phyloP scores from a whole-genome alignment of 352 stramenopile species.

The Pythium scleroteichum region DNA sequence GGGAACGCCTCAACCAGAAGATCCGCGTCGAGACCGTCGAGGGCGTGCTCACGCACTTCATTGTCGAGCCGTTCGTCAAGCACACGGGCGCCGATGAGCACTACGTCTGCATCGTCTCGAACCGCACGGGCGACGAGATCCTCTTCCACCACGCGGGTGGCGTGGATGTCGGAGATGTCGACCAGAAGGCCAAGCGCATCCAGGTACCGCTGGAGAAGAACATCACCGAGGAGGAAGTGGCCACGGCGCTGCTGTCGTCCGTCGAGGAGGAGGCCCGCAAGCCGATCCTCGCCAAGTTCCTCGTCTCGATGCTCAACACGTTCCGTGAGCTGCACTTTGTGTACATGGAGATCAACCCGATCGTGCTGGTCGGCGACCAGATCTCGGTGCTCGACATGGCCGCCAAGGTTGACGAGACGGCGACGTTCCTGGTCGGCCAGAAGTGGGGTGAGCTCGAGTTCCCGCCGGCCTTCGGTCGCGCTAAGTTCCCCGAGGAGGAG shows the following conservation, averaged over 20 bases:
- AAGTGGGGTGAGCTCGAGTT: slow-evolving; percentile 95
- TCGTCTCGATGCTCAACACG: slow-evolving; percentile 89
- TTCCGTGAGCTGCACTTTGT: slow-evolving; percentile 97
- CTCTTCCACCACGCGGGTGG: slow-evolving; percentile 96
- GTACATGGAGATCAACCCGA: slow-evolving; percentile 98
- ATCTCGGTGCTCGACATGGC: slow-evolving; percentile 96
- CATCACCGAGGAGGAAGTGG: slow-evolving; percentile 76
- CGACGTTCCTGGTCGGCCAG: slow-evolving; percentile 91
- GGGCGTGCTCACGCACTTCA: slow-evolving; percentile 95
- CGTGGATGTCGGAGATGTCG: slow-evolving; percentile 95
- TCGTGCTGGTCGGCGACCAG: slow-evolving; percentile 91
- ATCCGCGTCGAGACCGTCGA: slow-evolving; percentile 91
- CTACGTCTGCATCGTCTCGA: slow-evolving; percentile 97
- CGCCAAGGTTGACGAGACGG: slow-evolving; percentile 97
- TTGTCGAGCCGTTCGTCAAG: slow-evolving; percentile 96
- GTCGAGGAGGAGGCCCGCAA: slow-evolving; percentile 77
- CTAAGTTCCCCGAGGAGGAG: slow-evolving; percentile 95
- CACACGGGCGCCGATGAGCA: slow-evolving; percentile 94
- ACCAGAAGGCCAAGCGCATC: slow-evolving; percentile 91
- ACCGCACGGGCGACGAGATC: slow-evolving; percentile 94
- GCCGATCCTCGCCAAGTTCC: slow-evolving; percentile 86
- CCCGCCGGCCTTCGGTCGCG: slow-evolving; percentile 93
- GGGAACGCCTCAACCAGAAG: slow-evolving; percentile 92
- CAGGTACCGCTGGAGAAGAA: slow-evolving; percentile 81
- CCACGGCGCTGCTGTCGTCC: slow-evolving; percentile 65